phyloP scores from a whole-genome alignment of 495 filamentous ascomycete genomes.

The Penicillium coffeae region DNA sequence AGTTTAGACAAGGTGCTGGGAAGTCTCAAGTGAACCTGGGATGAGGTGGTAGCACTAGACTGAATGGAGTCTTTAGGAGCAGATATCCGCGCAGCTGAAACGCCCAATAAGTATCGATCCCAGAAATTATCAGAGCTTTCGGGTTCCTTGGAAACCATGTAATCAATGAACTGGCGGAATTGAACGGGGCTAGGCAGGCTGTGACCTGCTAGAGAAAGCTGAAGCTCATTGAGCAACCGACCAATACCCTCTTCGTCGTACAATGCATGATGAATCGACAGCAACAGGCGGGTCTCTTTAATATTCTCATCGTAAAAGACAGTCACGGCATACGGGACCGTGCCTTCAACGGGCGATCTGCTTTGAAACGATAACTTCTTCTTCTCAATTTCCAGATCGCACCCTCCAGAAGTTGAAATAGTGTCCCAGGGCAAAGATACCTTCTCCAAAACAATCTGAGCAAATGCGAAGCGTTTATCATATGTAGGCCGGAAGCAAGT shows the following conservation, averaged over 20 bases:
- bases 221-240: conserved; percentile 61
- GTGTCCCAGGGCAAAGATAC: conserved; percentile 20
- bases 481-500: conserved; percentile 59
- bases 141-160: conserved; percentile 36
- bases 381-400: conserved; percentile 16
- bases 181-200: conserved; percentile 31
- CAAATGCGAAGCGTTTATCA: conserved; percentile 45
- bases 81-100: conserved; percentile 45
- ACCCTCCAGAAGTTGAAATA: conserved; percentile 10
- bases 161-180: conserved; percentile 41
- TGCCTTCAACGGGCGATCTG: conserved; percentile 16
- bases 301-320: conserved; percentile 10
- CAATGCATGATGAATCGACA: conserved; percentile 76
- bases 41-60: conserved; percentile 13
- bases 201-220: conserved; percentile 43
- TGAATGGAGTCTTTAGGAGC: not conserved
- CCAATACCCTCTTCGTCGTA: conserved; percentile 74
- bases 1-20: conserved; percentile 39
- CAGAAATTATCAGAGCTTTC: conserved; percentile 57
- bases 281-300: conserved; percentile 30
- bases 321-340: conserved; percentile 28
- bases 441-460: conserved; percentile 52
- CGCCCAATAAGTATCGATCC: conserved; percentile 46
- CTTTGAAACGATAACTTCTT: conserved; percentile 22
- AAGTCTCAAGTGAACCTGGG: conserved; percentile 17